These are phyloP conservation scores for Pyrenochaeta sp. DNA, from an alignment of 2,329 filamentous ascomycete genomes.

Conservation along the genomic window DNA sequence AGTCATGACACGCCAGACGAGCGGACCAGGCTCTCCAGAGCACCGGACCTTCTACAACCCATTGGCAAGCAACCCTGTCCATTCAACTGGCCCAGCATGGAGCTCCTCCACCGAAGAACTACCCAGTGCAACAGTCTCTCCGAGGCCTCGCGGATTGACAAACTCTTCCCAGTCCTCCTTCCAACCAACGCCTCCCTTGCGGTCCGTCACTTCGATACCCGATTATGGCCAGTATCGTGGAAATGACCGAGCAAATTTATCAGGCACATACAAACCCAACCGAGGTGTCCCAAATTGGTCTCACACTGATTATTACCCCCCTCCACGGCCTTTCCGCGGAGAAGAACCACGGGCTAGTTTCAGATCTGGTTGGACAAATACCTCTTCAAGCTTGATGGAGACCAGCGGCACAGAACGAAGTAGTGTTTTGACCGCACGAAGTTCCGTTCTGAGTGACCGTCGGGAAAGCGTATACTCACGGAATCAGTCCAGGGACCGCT, in stretches of 20 bases:
- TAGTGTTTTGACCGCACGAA: constrained; percentile 80
- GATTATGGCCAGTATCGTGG: constrained; percentile 42
- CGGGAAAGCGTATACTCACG: constrained; percentile 54
- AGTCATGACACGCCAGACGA: constrained; percentile 31
- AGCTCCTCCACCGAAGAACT: constrained; percentile 32
- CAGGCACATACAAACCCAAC: constrained; percentile 46
- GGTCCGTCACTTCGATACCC: constrained; percentile 48
- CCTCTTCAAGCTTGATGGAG: constrained; percentile 64
- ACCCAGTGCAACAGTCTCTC: constrained; percentile 17
- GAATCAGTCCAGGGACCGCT: constrained; percentile 33
- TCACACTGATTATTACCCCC: constrained; percentile 41
- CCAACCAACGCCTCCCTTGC: constrained; percentile 33
- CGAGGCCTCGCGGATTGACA: constrained; percentile 42
- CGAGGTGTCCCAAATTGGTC: constrained; percentile 47
- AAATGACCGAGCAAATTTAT: constrained; percentile 38
- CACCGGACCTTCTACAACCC: constrained; percentile 44
- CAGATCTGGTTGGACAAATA: constrained; percentile 66
- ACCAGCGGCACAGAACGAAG: constrained; percentile 77
- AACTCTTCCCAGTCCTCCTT: constrained; percentile 38
- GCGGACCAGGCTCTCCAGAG: constrained; percentile 37
- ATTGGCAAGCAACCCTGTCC: constrained; percentile 44
- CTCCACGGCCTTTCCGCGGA: constrained; percentile 35
- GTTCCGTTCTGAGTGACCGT: constrained; percentile 69
- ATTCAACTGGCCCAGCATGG: constrained; percentile 32
- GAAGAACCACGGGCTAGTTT: constrained; percentile 64